phyloP scores from a whole-genome alignment of 495 filamentous ascomycete species.

The Podospora australis region DNA sequence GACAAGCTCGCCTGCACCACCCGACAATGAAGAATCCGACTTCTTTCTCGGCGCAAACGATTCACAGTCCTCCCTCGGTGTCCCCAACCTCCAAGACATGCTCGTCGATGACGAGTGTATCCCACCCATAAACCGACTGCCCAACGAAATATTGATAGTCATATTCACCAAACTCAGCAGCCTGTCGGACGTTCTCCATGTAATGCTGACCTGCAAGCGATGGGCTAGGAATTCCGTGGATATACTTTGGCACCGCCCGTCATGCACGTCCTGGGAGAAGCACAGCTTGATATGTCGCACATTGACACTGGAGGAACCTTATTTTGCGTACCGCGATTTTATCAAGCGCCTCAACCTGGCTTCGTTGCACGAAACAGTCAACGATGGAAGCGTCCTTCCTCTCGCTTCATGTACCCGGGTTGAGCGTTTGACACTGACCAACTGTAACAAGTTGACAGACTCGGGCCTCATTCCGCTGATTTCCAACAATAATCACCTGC shows the following conservation, averaged over 20 bases:
- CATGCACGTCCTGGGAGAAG: constrained; percentile 77
- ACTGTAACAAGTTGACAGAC: constrained; percentile 81
- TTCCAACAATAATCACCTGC: constrained; percentile 68
- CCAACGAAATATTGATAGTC: constrained; percentile 88
- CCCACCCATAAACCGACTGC: constrained; percentile 75
- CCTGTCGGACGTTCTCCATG: constrained; percentile 68
- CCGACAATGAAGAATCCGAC: constrained; percentile 79
- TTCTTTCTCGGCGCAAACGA: constrained; percentile 85
- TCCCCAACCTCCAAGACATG: constrained; percentile 69
- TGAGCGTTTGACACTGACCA: constrained; percentile 89
- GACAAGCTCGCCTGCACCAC: constrained; percentile 75
- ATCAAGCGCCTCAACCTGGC: constrained; percentile 89
- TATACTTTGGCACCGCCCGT: constrained; percentile 88
- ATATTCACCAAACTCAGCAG: constrained; percentile 80
- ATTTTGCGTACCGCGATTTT: constrained; percentile 79
- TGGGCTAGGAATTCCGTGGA: constrained; percentile 94
- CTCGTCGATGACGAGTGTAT: constrained; percentile 55
- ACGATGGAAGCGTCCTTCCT: constrained; percentile 80
- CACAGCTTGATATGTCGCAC: constrained; percentile 71
- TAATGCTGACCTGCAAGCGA: constrained; percentile 85
- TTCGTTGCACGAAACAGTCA: constrained; percentile 65
- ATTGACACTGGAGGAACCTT: constrained; percentile 59
- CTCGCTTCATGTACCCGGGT: constrained; percentile 82
- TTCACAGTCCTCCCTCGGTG: constrained; percentile 81
- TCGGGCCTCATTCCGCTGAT: constrained; percentile 73